phyloP scores from a whole-genome alignment of 83 land plant species.

The Diphasiastrum complanatum region DNA sequence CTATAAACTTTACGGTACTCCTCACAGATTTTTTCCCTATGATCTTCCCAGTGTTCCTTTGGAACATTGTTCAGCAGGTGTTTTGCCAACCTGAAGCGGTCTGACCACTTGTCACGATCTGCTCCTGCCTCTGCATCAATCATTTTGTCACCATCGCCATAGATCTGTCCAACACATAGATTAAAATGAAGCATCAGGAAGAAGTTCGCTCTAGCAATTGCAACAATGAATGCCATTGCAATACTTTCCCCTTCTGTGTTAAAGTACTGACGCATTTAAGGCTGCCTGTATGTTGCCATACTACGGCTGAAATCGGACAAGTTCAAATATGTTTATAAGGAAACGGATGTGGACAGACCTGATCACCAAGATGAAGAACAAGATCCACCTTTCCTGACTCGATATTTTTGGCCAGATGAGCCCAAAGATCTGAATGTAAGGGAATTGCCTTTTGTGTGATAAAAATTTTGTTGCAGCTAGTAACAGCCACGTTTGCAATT shows the following conservation, averaged over 20 bases:
- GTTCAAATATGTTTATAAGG: too few species aligned
- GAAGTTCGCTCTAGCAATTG: not conserved
- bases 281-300: not conserved
- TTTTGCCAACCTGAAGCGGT: constrained; percentile 33
- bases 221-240: not conserved
- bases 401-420: constrained; percentile 33
- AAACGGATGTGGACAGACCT: constrained; percentile 25
- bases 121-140: constrained; percentile 34
- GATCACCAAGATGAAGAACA: constrained; percentile 46
- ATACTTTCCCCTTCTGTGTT: too few species aligned
- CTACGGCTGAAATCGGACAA: not conserved
- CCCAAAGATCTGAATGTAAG: constrained; percentile 36
- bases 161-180: constrained; percentile 28
- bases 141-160: constrained; percentile 44
- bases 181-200: constrained; percentile 3
- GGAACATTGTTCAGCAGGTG: constrained; percentile 21
- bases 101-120: constrained; percentile 39
- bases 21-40: constrained; percentile 32
- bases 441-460: constrained; percentile 38
- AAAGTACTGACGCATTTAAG: too few species aligned
- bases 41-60: constrained; percentile 23
- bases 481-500: constrained; percentile 25
- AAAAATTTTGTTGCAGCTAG: constrained; percentile 48
- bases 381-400: constrained; percentile 34
- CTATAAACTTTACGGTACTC: constrained; percentile 45